A percentile compares a stretch with the other conserved stretches of the same genome.
Evolutionary conservation across 1,284 basidiomycete species (phyloP).

Genomic region (Wallemia mellicola): DNA sequence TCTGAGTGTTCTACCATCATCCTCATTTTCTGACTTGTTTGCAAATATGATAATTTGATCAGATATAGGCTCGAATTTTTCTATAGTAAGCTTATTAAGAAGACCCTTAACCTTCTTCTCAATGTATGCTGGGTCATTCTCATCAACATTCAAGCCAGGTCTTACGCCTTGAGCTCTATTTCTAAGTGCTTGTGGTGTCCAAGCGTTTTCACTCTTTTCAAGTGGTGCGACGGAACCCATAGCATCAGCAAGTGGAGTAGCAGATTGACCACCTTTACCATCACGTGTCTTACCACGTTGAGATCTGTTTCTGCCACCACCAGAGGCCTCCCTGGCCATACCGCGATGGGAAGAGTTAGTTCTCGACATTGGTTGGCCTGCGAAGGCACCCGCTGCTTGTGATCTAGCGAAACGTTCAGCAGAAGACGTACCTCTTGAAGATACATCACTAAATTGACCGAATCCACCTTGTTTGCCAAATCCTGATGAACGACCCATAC

Average conservation of each 20-base stretch:
- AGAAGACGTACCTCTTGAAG: constrained; percentile 4
- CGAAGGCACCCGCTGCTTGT: constrained; percentile 1
- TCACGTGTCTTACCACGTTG: constrained; percentile 15
- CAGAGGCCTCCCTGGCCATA: constrained; percentile 3
- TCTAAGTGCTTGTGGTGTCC: constrained; percentile 25
- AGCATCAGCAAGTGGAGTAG: constrained; percentile 7
- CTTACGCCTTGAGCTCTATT: constrained; percentile 14
- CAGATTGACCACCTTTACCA: constrained; percentile 7
- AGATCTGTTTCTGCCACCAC: constrained; percentile 6
- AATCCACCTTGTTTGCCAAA: constrained; percentile 1
- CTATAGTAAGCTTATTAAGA: constrained; percentile 89
- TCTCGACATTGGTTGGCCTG: constrained; percentile 7
- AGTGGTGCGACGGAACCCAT: constrained; percentile 34
- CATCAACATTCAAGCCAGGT: constrained; percentile 19
- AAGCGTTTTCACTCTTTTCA: constrained; percentile 48
- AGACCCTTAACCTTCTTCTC: constrained; percentile 77
- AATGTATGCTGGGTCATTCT: constrained; percentile 47
- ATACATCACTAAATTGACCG: background rate
- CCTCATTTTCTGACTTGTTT: constrained; percentile 74
- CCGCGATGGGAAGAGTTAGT: constrained; percentile 6
- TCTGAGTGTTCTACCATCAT: constrained; percentile 71
- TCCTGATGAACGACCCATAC: background rate
- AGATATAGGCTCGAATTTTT: constrained; percentile 85
- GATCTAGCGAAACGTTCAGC: constrained; percentile 5
- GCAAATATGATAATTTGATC: constrained; percentile 78